Evolutionary conservation across 805 yeast species (phyloP), one percentile per base, ranked within the genome.

Genomic region (Cyberlindnera sargentensis): DNA sequence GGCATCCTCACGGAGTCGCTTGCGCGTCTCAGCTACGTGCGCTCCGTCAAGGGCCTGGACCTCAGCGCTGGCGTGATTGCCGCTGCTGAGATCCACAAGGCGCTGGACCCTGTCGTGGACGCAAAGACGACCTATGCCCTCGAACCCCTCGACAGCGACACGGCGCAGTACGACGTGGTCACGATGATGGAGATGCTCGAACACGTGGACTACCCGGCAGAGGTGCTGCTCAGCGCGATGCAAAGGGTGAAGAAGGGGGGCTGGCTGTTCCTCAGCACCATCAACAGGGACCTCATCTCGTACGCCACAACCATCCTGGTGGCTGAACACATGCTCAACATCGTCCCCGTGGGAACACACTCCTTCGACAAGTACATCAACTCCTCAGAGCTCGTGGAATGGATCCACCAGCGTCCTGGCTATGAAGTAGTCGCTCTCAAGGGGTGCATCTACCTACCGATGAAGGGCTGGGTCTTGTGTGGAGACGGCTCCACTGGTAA

Each of bases 131-230:
- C 58, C 23, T 93, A 93, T 62, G 65, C 75, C 42, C 63, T 82
- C 40, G 67, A 62, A 34, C 75, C 90, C 0, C 63, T 91, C 15
- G 95, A 85, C 49, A 78, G 76, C 31, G 62, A 58, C 1, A 55
- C 61, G 8, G 78, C 71, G 11, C 65, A 65, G 39, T 91, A 66
- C 62, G 95, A 93, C 58, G 62, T 90, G 3, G 80, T 93, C 4
- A 87, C 97, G 2, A 76, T 90, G 77, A 87, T 91, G 73, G 99
- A 93, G 62, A 81, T 93, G 78, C 70, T 93, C 32, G 99, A 93
- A 62, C 99, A 93, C 60, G 97, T 93, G 3, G 87, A 85, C 45
- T 74, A 78, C 47, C 99, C 99, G 0, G 65, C 86, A 0, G 77
- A 74, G 42, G 83, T 90, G 11, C 63, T 93, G 43, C 62, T 69